Evolutionary conservation across 2,329 filamentous ascomycete genomes (phyloP).

Genomic region (Leptographium wingfieldii): DNA sequence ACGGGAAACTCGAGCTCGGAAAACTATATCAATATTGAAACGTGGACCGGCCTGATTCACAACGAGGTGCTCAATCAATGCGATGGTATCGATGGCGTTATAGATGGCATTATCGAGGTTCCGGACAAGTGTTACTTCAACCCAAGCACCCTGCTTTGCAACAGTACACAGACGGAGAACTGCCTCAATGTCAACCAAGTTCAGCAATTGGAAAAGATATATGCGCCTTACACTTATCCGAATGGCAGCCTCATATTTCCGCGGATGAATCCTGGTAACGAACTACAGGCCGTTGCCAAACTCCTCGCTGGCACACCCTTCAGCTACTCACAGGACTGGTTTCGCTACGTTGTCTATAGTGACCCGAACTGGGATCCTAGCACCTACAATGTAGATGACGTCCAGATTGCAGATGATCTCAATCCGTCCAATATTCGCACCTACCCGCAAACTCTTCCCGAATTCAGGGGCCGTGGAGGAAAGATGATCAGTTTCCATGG

Average conservation of each 20-base stretch:
- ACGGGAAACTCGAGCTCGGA: conserved; percentile 17
- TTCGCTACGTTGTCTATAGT: conserved; percentile 33
- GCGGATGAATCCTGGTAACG: conserved; percentile 34
- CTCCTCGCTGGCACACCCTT: conserved; percentile 28
- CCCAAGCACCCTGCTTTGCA: conserved; percentile 1
- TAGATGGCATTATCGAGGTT: conserved; percentile 7
- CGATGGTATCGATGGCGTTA: conserved; percentile 7
- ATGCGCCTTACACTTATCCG: conserved; percentile 1
- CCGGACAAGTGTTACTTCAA: conserved; percentile 6
- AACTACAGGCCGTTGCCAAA: conserved; percentile 22
- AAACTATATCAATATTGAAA: conserved; percentile 1
- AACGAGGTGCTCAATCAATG: conserved; percentile 7
- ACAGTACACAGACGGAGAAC: not conserved
- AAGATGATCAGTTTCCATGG: conserved; percentile 36
- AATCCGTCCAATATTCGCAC: conserved; percentile 15
- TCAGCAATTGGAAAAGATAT: conserved; percentile 3
- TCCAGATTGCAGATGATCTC: conserved; percentile 4
- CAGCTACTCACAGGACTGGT: conserved; percentile 32
- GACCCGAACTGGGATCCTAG: conserved; percentile 27
- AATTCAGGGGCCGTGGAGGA: conserved; percentile 23
- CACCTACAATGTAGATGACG: conserved; percentile 26
- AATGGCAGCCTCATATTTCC: conserved; percentile 35
- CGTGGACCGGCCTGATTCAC: conserved; percentile 5
- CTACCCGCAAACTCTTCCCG: conserved; percentile 24
- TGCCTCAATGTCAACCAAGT: conserved; percentile 5